Evolutionary conservation across 257 asterid genomes (phyloP).

Genomic region (Salvia hispanica): DNA sequence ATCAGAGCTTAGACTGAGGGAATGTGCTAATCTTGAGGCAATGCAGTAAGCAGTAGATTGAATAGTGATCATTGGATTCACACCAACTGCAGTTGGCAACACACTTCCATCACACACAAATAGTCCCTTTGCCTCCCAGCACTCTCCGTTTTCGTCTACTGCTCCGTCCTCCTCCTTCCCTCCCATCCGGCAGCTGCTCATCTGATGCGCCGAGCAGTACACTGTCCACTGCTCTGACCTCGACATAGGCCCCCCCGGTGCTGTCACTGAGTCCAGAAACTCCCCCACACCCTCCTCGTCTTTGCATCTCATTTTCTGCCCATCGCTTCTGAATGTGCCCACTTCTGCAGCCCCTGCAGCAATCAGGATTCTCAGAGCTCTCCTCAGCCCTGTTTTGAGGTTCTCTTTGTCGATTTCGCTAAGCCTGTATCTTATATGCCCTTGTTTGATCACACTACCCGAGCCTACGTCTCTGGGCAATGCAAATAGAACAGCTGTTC

Average conservation of each 20-base stretch:
- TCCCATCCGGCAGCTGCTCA: conserved; percentile 92
- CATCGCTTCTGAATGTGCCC: conserved; percentile 81
- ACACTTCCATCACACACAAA: conserved; percentile 87
- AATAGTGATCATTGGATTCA: conserved; percentile 90
- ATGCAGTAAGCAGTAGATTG: conserved; percentile 80
- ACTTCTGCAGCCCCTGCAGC: conserved; percentile 93
- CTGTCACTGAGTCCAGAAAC: conserved; percentile 60
- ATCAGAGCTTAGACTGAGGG: conserved; percentile 15
- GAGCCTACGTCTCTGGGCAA: conserved; percentile 63
- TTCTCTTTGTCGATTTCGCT: conserved; percentile 56
- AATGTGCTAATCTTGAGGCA: conserved; percentile 55
- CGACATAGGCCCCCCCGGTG: conserved; percentile 60
- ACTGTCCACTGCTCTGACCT: conserved; percentile 56
- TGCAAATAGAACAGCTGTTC: conserved; percentile 69
- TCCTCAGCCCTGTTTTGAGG: conserved; percentile 61
- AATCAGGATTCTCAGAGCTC: conserved; percentile 65
- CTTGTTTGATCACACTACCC: conserved; percentile 63
- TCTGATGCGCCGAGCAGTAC: conserved; percentile 87
- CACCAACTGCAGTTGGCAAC: conserved; percentile 79
- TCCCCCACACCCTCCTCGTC: conserved; percentile 61
- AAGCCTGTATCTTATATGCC: conserved; percentile 45
- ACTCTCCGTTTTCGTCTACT: conserved; percentile 76
- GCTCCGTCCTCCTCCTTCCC: conserved; percentile 64
- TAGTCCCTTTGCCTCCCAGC: conserved; percentile 87
- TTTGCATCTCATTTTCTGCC: conserved; percentile 59